These are phyloP conservation scores for Tulasnella sp. DNA, from an alignment of 768 basidiomycete species.

Conservation along the genomic window DNA sequence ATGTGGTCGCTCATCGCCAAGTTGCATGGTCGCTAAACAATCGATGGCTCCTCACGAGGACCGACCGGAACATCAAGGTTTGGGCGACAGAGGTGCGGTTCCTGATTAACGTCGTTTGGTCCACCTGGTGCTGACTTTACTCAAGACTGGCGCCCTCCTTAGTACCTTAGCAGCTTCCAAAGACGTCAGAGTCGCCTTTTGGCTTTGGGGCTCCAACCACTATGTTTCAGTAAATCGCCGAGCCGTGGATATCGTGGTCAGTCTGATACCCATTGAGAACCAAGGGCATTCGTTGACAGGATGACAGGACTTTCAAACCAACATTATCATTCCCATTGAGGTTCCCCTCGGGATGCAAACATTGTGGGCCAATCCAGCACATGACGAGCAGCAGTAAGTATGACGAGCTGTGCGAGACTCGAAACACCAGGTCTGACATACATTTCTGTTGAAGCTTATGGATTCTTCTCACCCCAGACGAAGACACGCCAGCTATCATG, in stretches of 20 bases:
- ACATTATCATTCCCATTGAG: not conserved
- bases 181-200: conserved; percentile 6
- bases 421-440: not conserved
- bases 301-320: not conserved
- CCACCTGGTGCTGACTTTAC: not conserved
- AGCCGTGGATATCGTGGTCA: not conserved
- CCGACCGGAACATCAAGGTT: not conserved
- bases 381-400: not conserved
- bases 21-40: not conserved
- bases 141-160: not conserved
- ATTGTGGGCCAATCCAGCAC: not conserved
- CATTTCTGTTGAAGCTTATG: not conserved
- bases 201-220: not conserved
- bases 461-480: not conserved
- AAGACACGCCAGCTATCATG: not conserved
- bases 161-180: not conserved
- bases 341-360: not conserved
- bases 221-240: conserved; percentile 2
- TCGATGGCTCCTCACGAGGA: not conserved
- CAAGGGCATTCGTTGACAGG: not conserved
- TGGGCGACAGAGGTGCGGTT: not conserved
- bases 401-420: not conserved
- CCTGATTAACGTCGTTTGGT: not conserved
- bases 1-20: not conserved
- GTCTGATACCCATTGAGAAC: not conserved